Evolutionary conservation across 2,329 filamentous ascomycete genomes (phyloP), one percentile per base, ranked within the genome.

Genomic region (Ophiostoma australiae): DNA sequence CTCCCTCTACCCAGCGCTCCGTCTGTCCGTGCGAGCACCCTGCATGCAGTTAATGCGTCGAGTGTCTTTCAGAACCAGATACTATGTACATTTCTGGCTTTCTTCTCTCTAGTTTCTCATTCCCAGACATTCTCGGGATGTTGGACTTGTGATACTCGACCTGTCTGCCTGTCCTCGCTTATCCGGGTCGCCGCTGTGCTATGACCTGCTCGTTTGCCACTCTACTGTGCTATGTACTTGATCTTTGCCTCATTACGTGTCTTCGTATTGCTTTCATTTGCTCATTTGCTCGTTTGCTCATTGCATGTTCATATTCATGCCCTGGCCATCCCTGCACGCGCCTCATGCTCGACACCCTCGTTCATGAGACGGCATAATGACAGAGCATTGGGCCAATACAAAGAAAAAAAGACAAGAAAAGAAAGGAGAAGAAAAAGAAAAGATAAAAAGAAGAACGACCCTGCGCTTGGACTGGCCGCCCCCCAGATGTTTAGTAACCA

Each of bases 401-500:
- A 15, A 10, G 31, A 27, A 17, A 48, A 48, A 48, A 1, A 48
- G 2, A 20, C 2, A 20, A 20, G 20, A 4, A 17, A 48, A 20
- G 3, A 48, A 48, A 48, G 13, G 15, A 41, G 15, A 52, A 52
- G 17, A 52, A 58, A 23, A 4, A 27, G 52, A 11, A 13, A 27
- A 58, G n/a, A 58, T 31, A 58, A 58, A 17, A 27, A 41, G 39
- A 41, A 41, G 39, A 41, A 27, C 15, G 23, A 31, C 4, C 10
- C 23, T 58, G 52, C 52, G 52, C 52, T 58, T 31, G 52, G 52
- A 58, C 52, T 58, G 52, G 52, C 23, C 52, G 52, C n/a, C 27
- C 52, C 52, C 52, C 52, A 58, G 52, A 58, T 58, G 52, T 58
- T n/a, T 27, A 58, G 52, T n/a, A 58, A 58, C 52, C 52, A 27